Conservation (phyloP, 1,139 yeast species). For the Suhomyces guaymorum region DNA sequence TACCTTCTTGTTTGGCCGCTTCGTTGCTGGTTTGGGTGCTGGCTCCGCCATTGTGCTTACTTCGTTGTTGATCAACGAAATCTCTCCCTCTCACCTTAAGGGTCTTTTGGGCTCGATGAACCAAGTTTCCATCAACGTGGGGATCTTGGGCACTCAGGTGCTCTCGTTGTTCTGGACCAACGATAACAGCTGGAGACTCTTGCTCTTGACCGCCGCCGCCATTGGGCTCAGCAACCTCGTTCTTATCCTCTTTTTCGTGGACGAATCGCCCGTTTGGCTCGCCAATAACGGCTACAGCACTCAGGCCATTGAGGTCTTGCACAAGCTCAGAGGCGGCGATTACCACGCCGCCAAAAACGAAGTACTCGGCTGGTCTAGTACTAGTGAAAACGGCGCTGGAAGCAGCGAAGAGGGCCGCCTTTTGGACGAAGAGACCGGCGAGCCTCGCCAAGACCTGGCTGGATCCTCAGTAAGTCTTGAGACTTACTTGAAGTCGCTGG, state of each 20-base stretch:
- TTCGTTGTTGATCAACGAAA: slow-evolving; percentile 77
- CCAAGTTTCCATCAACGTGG: slow-evolving; percentile 81
- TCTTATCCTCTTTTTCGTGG: slow-evolving; percentile 45
- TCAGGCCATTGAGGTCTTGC: slow-evolving; percentile 39
- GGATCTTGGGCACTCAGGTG: slow-evolving; percentile 76
- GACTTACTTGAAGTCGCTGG: slow-evolving; percentile 51
- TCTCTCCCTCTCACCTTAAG: slow-evolving; percentile 64
- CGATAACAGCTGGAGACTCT: slow-evolving; percentile 66
- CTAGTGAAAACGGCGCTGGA: slow-evolving; percentile 1
- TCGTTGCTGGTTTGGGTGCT: slow-evolving; percentile 80
- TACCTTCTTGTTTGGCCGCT: slow-evolving; percentile 64
- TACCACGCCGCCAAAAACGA: slow-evolving; percentile 38
- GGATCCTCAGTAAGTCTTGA: slow-evolving; percentile 18
- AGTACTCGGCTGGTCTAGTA: slow-evolving; percentile 37
- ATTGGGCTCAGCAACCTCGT: slow-evolving; percentile 54
- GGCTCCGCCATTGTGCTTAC: slow-evolving; percentile 85
- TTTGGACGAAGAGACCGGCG: slow-evolving; percentile 22
- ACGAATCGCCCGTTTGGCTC: slow-evolving; percentile 88
- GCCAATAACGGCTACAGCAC: slow-evolving; percentile 34
- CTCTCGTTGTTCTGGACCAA: slow-evolving; percentile 71
- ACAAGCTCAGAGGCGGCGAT: slow-evolving; percentile 44
- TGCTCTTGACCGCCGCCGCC: slow-evolving; percentile 59
- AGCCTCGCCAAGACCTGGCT: slow-evolving; percentile 10
- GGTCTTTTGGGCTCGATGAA: slow-evolving; percentile 87
- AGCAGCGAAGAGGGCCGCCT: slow-evolving; percentile 8